Conservation (phyloP, 441 rosid species). For the Croton laevigatus region DNA sequence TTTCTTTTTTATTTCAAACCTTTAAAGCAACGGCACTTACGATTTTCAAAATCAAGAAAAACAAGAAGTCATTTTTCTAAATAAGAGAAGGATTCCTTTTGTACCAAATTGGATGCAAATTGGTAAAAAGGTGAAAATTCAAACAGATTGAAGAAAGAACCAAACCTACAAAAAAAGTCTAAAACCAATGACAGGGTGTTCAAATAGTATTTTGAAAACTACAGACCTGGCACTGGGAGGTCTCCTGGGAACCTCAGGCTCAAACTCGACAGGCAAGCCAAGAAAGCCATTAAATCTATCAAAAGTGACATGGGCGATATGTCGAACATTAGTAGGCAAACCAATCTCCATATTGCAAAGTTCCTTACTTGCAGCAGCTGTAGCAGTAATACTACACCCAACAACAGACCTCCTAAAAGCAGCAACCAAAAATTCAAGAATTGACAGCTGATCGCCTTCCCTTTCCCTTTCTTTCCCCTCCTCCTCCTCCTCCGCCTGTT, state of each 20-base stretch:
- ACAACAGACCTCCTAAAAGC: slow-evolving; percentile 72
- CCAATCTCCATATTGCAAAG: slow-evolving; percentile 74
- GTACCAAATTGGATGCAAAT: too few relatives aligned
- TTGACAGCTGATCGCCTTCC: slow-evolving; percentile 56
- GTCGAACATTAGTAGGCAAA: slow-evolving; percentile 67
- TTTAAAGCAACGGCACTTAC: not conserved
- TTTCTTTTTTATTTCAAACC: not conserved
- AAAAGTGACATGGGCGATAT: slow-evolving; percentile 80
- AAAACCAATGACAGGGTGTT: not conserved
- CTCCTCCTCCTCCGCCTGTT: slow-evolving; percentile 19
- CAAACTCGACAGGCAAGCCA: slow-evolving; percentile 81
- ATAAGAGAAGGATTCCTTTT: too few relatives aligned
- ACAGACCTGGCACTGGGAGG: slow-evolving; percentile 83
- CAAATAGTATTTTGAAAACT: not conserved
- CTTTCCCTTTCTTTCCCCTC: slow-evolving; percentile 47
- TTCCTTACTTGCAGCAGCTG: slow-evolving; percentile 41
- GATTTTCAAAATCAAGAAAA: too few relatives aligned
- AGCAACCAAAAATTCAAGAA: slow-evolving; percentile 57
- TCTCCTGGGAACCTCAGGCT: slow-evolving; percentile 76
- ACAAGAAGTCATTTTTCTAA: too few relatives aligned
- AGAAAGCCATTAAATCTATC: slow-evolving; percentile 85
- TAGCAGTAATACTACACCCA: slow-evolving; percentile 45
- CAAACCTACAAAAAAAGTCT: not conserved
- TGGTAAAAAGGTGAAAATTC: not conserved
- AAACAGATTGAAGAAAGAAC: not conserved